These are phyloP conservation scores for Biscogniauxia mediterranea DNA, from an alignment of 2,329 filamentous ascomycete genomes.

Conservation along the genomic window DNA sequence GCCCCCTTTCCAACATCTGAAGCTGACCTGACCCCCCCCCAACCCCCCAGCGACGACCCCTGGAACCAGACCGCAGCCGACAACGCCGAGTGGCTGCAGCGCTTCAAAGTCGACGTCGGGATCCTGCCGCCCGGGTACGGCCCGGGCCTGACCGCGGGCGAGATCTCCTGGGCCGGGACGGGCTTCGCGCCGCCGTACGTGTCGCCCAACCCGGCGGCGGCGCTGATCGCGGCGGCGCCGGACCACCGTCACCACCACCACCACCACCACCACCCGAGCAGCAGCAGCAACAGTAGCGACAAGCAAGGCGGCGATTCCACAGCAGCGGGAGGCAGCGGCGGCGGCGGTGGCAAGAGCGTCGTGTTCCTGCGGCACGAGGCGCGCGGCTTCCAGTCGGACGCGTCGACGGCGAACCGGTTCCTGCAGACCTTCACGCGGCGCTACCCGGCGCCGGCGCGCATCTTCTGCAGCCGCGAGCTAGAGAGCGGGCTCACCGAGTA, in stretches of 20 bases:
- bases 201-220: conserved; percentile 38
- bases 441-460: conserved; percentile 45
- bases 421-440: conserved; percentile 43
- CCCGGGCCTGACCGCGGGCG: conserved; percentile 45
- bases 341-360: conserved; percentile 31
- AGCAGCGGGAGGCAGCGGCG: too few species aligned
- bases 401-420: conserved; percentile 47
- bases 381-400: conserved; percentile 44
- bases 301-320: too few species aligned
- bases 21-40: not conserved
- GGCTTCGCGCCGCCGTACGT: conserved; percentile 57
- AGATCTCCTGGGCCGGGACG: conserved; percentile 47
- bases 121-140: conserved; percentile 48
- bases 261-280: conserved; percentile 22
- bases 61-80: conserved; percentile 65
- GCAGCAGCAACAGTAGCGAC: too few species aligned
- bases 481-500: conserved; percentile 53
- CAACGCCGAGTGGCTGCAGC: conserved; percentile 61
- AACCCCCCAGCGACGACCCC: conserved; percentile 51
- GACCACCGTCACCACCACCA: conserved; percentile 30
- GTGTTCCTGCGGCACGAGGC: conserved; percentile 36
- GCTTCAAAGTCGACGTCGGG: conserved; percentile 59
- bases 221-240: too few species aligned
- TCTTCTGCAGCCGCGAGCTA: conserved; percentile 60
- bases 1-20: not conserved